Conservation (phyloP, 1,284 basidiomycete genomes). For the Apiotrichum mycotoxinovorans region DNA sequence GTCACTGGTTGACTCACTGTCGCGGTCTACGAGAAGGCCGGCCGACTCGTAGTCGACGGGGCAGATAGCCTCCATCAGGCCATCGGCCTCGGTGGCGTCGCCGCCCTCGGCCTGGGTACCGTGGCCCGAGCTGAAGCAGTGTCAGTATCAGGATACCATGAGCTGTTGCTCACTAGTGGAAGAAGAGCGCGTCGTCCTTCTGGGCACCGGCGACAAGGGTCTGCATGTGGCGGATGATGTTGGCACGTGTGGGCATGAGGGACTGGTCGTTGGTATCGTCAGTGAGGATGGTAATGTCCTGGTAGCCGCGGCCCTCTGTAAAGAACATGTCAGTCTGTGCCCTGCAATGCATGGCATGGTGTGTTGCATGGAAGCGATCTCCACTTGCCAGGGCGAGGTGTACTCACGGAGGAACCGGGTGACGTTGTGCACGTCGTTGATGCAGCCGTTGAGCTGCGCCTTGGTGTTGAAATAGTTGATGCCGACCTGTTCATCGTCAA, state of each 20-base stretch:
- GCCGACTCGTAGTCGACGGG: constrained; percentile 70
- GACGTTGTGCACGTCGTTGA: constrained; percentile 82
- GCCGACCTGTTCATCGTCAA: constrained; percentile 35
- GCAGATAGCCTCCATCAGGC: constrained; percentile 64
- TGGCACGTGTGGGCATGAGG: constrained; percentile 68
- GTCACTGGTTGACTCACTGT: constrained; percentile 29
- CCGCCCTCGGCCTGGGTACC: constrained; percentile 72
- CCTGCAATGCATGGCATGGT: not conserved
- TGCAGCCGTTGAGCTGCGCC: constrained; percentile 61
- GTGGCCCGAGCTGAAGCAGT: constrained; percentile 58
- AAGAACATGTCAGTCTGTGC: not conserved
- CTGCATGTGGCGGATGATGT: constrained; percentile 82
- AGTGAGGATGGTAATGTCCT: constrained; percentile 72
- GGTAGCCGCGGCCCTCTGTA: constrained; percentile 62
- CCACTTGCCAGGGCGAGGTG: not conserved
- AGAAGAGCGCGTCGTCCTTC: constrained; percentile 84
- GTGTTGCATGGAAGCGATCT: no score
- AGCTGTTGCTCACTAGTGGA: constrained; percentile 58
- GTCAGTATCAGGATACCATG: not conserved
- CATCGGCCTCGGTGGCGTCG: constrained; percentile 56
- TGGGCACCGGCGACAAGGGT: constrained; percentile 77
- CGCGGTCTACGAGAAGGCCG: constrained; percentile 71
- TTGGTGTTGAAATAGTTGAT: constrained; percentile 46
- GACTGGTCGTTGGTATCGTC: constrained; percentile 66
- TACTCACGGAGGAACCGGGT: constrained; percentile 61